These are phyloP conservation scores for Pseudocercospora vitis DNA, from an alignment of 2,329 filamentous ascomycete species.

Conservation along the genomic window DNA sequence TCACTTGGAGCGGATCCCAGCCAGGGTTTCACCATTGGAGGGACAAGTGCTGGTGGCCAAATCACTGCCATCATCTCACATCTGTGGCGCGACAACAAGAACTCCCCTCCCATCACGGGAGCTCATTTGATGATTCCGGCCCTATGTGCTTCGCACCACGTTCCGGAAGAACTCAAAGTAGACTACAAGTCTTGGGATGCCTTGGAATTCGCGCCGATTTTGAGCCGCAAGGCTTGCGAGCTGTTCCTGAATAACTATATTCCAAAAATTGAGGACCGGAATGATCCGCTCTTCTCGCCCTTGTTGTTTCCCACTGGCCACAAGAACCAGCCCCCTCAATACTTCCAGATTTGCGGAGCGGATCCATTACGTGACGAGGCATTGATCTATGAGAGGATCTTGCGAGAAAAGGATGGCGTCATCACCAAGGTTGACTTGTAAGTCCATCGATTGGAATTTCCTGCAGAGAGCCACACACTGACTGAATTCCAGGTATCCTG, in stretches of 20 bases:
- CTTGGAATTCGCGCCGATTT: conserved; percentile 30
- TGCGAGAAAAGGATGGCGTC: conserved; percentile 43
- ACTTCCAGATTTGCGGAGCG: conserved; percentile 51
- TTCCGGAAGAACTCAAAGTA: conserved; percentile 43
- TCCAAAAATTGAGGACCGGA: conserved; percentile 29
- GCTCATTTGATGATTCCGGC: conserved; percentile 50
- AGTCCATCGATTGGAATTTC: too few relatives aligned
- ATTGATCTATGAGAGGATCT: conserved; percentile 47
- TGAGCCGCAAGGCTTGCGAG: conserved; percentile 26
- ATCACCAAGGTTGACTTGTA: conserved; percentile 44
- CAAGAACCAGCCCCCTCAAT: conserved; percentile 45
- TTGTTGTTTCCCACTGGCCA: conserved; percentile 36
- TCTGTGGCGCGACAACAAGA: conserved; percentile 43
- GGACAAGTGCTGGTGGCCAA: conserved; percentile 55
- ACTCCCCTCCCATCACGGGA: conserved; percentile 48
- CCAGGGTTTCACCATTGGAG: conserved; percentile 53
- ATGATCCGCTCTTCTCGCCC: conserved; percentile 36
- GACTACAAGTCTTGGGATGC: conserved; percentile 44
- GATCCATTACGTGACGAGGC: conserved; percentile 54
- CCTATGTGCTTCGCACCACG: conserved; percentile 43
- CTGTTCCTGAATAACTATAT: conserved; percentile 28
- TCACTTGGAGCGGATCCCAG: conserved; percentile 43
- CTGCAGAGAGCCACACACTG: not conserved
- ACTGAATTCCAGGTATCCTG: conserved; percentile 34
- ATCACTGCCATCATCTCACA: conserved; percentile 51